Conservation (phyloP, 306 rosid genomes). For the Clitoria ternatea region DNA sequence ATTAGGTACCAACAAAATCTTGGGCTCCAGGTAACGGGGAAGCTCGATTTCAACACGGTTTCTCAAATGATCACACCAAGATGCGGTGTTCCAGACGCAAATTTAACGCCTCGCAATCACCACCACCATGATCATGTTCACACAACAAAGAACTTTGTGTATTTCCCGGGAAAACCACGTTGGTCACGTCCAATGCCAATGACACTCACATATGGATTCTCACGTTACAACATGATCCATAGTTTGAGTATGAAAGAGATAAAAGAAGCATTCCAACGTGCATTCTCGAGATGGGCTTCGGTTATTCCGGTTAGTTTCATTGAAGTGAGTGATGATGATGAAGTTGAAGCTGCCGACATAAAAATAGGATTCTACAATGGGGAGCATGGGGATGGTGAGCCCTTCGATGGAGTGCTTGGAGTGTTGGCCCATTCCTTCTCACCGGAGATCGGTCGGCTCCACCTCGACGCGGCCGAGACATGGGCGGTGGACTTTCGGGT, state of each 20-base stretch:
- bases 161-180: conserved; percentile 67
- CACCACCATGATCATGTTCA: background rate
- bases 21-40: conserved; percentile 49
- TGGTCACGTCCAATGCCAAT: conserved; percentile 66
- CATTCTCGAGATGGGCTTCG: conserved; percentile 61
- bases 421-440: conserved; percentile 82
- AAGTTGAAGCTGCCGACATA: conserved; percentile 48
- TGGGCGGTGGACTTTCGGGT: conserved; percentile 59
- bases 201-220: conserved; percentile 61
- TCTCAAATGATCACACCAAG: conserved; percentile 46
- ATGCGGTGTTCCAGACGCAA: conserved; percentile 51
- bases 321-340: conserved; percentile 47
- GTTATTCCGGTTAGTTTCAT: conserved; percentile 65
- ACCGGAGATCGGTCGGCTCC: conserved; percentile 72
- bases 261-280: conserved; percentile 32
- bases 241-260: conserved; percentile 42
- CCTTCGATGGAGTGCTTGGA: conserved; percentile 81
- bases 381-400: conserved; percentile 79
- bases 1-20: conserved; percentile 40
- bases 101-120: background rate
- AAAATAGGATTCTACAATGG: conserved; percentile 70
- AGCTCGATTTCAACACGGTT: conserved; percentile 43
- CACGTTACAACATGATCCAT: conserved; percentile 32
- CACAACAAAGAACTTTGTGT: conserved; percentile 37
- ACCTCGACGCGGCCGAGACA: conserved; percentile 81